A percentile compares a stretch with the other conserved stretches of the same genome.
Conservation (phyloP, 768 basidiomycete genomes). For the Gloeopeniophorella convolvens region DNA sequence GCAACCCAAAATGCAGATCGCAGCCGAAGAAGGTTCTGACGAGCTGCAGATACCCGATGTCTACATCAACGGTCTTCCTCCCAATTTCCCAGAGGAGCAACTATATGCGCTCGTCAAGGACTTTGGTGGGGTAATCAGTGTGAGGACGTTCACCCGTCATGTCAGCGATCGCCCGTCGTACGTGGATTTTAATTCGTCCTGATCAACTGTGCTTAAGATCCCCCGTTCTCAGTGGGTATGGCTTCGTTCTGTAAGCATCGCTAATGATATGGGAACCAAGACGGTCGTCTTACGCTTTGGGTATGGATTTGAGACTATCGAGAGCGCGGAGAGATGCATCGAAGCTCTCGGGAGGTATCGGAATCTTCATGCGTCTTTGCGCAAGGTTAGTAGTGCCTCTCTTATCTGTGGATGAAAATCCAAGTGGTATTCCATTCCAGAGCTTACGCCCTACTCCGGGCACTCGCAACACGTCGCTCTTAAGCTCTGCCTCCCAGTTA, state of each 20-base stretch:
- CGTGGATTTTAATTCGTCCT: conserved; percentile 22
- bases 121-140: conserved; percentile 69
- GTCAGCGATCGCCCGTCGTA: conserved; percentile 63
- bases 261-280: background rate
- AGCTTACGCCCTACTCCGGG: conserved; percentile 81
- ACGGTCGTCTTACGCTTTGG: background rate
- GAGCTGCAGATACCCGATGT: conserved; percentile 57
- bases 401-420: background rate
- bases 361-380: conserved; percentile 81
- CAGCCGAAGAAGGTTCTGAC: conserved; percentile 5
- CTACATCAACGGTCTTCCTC: conserved; percentile 83
- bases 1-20: background rate
- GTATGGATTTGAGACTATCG: conserved; percentile 58
- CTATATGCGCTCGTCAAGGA: conserved; percentile 62
- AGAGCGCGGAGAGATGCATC: conserved; percentile 71
- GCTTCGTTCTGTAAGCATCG: conserved; percentile 65
- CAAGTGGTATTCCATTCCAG: conserved; percentile 24
- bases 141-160: conserved; percentile 78
- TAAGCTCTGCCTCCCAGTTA: conserved; percentile 11
- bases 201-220: background rate
- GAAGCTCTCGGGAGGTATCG: conserved; percentile 59
- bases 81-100: conserved; percentile 76
- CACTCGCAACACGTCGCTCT: conserved; percentile 45
- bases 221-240: conserved; percentile 51
- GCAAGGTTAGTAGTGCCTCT: conserved; percentile 47